These are phyloP conservation scores for Daldinia eschscholtzii DNA, from an alignment of 2,329 filamentous ascomycete species.

Conservation along the genomic window DNA sequence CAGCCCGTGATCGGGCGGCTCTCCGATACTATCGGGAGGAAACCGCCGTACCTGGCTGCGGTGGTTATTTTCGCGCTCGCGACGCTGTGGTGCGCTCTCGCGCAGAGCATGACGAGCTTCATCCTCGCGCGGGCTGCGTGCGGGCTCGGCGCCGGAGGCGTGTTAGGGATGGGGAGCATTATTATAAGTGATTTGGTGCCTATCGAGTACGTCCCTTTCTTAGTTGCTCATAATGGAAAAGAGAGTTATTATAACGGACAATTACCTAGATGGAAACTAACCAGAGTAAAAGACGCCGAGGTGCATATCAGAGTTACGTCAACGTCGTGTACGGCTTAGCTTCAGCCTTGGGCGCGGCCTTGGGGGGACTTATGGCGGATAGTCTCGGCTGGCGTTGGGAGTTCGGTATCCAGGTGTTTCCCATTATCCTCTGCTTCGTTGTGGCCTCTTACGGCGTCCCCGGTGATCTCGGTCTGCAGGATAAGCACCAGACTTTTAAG, in stretches of 20 bases:
- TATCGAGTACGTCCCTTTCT: conserved; percentile 67
- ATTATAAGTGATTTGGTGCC: conserved; percentile 80
- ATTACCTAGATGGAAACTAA: conserved; percentile 5
- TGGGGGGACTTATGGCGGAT: conserved; percentile 78
- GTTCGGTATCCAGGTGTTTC: conserved; percentile 72
- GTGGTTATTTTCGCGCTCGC: conserved; percentile 73
- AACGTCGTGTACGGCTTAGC: conserved; percentile 74
- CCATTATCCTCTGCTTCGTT: conserved; percentile 60
- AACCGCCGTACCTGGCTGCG: conserved; percentile 72
- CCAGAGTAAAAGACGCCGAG: conserved; percentile 60
- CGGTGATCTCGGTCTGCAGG: conserved; percentile 63
- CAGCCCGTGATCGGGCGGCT: conserved; percentile 80
- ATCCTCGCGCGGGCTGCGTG: conserved; percentile 78
- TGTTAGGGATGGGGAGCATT: conserved; percentile 76
- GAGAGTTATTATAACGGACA: neutral
- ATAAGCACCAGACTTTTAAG: conserved; percentile 58
- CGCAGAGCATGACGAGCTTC: conserved; percentile 75
- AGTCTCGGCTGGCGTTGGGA: conserved; percentile 80
- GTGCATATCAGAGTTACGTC: conserved; percentile 78
- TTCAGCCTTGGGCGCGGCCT: conserved; percentile 72
- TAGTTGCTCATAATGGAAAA: neutral
- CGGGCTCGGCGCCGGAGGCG: conserved; percentile 79
- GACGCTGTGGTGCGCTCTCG: conserved; percentile 77
- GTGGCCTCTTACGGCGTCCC: conserved; percentile 65
- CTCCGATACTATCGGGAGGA: conserved; percentile 80